These are phyloP conservation scores for Daldinia eschscholtzii DNA, from an alignment of 2,329 filamentous ascomycete species.

Conservation along the genomic window DNA sequence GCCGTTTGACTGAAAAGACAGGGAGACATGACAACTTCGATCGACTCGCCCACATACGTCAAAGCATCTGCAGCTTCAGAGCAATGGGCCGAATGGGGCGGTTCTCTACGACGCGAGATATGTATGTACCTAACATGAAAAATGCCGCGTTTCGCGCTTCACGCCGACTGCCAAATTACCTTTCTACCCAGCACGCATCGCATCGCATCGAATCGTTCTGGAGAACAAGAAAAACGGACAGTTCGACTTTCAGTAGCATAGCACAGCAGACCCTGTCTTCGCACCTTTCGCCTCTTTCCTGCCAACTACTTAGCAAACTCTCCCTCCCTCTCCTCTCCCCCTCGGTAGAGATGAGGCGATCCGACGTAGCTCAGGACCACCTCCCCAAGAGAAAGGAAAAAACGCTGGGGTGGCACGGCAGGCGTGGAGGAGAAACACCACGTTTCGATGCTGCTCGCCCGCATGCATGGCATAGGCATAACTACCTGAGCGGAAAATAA, in stretches of 20 bases:
- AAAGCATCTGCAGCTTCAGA: conserved; percentile 12
- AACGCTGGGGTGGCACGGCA: conserved; percentile 30
- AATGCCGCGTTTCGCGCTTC: conserved; percentile 6
- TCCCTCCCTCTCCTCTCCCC: neutral
- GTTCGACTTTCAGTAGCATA: conserved; percentile 16
- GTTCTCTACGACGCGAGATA: neutral
- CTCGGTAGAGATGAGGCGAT: conserved; percentile 11
- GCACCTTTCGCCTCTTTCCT: conserved; percentile 4
- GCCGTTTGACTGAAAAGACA: neutral
- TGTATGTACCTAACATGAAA: neutral
- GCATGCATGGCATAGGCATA: conserved; percentile 29
- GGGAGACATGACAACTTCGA: neutral
- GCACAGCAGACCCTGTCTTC: neutral
- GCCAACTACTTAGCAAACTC: neutral
- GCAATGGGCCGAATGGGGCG: conserved; percentile 13
- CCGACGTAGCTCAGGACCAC: conserved; percentile 11
- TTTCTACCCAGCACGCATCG: neutral
- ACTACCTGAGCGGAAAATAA: neutral
- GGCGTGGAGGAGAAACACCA: conserved; percentile 43
- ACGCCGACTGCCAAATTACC: neutral
- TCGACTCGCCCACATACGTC: conserved; percentile 3
- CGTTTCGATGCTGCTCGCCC: conserved; percentile 38
- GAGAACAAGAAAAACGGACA: neutral
- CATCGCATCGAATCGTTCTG: neutral
- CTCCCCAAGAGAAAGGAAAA: neutral